phyloP scores from a whole-genome alignment of 2,329 filamentous ascomycete genomes.

The Arachnomyces sp. region DNA sequence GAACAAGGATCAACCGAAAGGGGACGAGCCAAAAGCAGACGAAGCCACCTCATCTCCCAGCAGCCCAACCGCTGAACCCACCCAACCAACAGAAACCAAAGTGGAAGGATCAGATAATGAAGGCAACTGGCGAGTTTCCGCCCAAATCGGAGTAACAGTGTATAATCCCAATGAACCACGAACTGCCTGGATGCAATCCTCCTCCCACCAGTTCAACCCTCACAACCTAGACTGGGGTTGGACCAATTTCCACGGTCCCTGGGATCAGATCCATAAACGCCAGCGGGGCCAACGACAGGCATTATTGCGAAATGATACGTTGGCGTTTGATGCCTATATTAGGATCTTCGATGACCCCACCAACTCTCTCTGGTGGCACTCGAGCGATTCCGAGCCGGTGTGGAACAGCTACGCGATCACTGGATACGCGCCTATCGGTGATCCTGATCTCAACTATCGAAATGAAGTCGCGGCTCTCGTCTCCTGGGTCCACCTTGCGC shows the following conservation, averaged over 20 bases:
- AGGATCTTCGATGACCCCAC: slow-evolving; percentile 54
- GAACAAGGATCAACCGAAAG: slow-evolving; percentile 7
- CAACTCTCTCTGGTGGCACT: slow-evolving; percentile 53
- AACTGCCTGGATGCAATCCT: slow-evolving; percentile 48
- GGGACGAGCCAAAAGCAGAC: slow-evolving; percentile 6
- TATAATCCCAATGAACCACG: slow-evolving; percentile 57
- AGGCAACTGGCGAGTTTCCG: slow-evolving; percentile 43
- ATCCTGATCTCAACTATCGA: slow-evolving; percentile 37
- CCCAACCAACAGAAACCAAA: slow-evolving; percentile 6
- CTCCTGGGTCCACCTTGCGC: slow-evolving; percentile 51
- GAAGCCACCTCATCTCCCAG: slow-evolving; percentile 3
- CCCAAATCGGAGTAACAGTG: slow-evolving; percentile 52
- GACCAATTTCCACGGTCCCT: slow-evolving; percentile 53
- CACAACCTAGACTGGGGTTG: slow-evolving; percentile 55
- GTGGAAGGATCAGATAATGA: slow-evolving; percentile 7
- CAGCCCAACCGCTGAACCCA: not conserved
- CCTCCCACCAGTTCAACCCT: slow-evolving; percentile 51
- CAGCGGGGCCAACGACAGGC: slow-evolving; percentile 50
- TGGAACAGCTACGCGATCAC: slow-evolving; percentile 52
- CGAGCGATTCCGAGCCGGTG: slow-evolving; percentile 42
- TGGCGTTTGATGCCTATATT: slow-evolving; percentile 55
- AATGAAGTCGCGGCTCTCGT: slow-evolving; percentile 48
- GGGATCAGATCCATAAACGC: slow-evolving; percentile 51
- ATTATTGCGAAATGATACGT: slow-evolving; percentile 51
- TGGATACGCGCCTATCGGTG: slow-evolving; percentile 46